Base-by-base conservation (phyloP, 2,329 filamentous ascomycete genomes). In the Trichothecium roseum region DNA sequence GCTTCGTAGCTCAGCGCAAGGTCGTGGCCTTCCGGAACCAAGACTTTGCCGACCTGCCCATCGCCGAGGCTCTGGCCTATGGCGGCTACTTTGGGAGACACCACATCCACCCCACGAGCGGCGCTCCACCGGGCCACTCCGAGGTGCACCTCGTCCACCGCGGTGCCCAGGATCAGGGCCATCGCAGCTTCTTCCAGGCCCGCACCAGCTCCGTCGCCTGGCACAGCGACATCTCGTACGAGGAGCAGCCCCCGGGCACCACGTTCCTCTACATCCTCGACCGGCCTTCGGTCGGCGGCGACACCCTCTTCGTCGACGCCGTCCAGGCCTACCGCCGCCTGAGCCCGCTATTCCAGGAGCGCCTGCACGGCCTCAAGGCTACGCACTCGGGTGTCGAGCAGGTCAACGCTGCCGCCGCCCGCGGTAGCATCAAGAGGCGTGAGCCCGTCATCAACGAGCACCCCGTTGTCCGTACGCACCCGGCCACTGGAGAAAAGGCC, bases 211-310 rank as follows among this genome's bases (percentile, higher is more conserved):
- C 80, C 1, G 78, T 93, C 2, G 84, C 84, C 7, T 94, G 86
- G 86, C 87, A 94, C 61, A 84, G 79, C 0, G 87, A 94, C 46
- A 80, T 94, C 2, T 84, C 82, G 1, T 94, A 93, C 53, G 88
- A 94, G 63, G 64, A 74, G 45, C 87, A 95, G 60, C 86, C 88
- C 2, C 86, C 88, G 0, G 85, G 86, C 20, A 94, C 86, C 0
- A 94, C 88, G 0, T 93, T 94, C 59, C 60, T 94, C 26, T 94
- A 93, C 53, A 69, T 87, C 34, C 71, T 95, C n/a, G 86, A 94
- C 52, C 79, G 74, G 30, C 87, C 87, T 1, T 67, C 74, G 28
- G 79, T 75, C 1, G 87, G 87, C 26, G 88, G 87, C 32, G 87
- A 94, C 53, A 94, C 87, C 0, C 63, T 93, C 3, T 94, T 94